These are phyloP conservation scores for Plasmodium billcollinsi DNA, from an alignment of 169 alveolate genomes.

Conservation along the genomic window DNA sequence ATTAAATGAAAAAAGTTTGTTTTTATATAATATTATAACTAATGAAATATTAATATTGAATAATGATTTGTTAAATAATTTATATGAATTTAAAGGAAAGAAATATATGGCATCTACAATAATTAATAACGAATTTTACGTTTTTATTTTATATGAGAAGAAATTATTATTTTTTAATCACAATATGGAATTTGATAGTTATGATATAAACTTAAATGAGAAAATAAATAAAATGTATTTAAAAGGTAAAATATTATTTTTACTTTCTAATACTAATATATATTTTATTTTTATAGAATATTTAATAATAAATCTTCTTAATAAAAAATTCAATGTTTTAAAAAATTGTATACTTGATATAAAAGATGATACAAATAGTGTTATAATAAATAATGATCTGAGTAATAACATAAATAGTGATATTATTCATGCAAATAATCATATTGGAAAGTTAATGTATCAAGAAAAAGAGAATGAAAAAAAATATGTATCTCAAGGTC, in stretches of 20 bases:
- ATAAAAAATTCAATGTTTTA: not conserved
- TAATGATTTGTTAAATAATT: conserved; percentile 19
- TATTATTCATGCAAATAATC: too few species aligned
- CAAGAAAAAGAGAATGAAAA: too few species aligned
- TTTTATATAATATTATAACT: conserved; percentile 29
- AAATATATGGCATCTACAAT: conserved; percentile 31
- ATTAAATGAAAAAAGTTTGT: conserved; percentile 29
- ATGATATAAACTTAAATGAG: conserved; percentile 25
- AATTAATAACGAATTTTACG: conserved; percentile 10
- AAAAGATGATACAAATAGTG: too few species aligned
- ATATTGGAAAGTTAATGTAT: too few species aligned
- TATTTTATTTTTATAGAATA: conserved; percentile 16
- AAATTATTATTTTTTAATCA: conserved; percentile 47
- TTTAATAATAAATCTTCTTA: not conserved
- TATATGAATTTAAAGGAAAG: conserved; percentile 33
- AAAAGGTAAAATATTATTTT: conserved; percentile 14
- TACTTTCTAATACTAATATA: conserved; percentile 36
- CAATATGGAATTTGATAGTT: not conserved
- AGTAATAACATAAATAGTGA: not conserved
- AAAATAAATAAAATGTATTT: conserved; percentile 37
- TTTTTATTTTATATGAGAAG: conserved; percentile 37
- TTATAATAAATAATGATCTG: not conserved
- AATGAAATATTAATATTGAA: conserved; percentile 20
- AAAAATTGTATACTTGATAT: not conserved
- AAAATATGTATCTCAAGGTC: not conserved